Conservation (phyloP, 345 rosid species). For the Litchi chinensis region DNA sequence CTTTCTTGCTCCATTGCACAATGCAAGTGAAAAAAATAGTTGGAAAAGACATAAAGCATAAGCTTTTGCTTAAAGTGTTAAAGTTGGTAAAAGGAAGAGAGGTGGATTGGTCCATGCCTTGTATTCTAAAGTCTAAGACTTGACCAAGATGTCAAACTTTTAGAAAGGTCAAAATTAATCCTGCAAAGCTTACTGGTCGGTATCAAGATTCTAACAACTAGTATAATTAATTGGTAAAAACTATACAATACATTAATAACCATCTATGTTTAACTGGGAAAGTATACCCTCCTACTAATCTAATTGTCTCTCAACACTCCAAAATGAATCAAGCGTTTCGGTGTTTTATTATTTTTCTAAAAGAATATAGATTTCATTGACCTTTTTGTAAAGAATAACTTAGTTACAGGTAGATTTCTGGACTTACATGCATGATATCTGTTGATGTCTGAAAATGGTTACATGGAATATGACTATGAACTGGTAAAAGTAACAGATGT, state of each 20-base stretch:
- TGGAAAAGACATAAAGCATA: constrained; percentile 25
- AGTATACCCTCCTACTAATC: no score
- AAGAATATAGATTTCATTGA: neutral
- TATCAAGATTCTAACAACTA: constrained; percentile 8
- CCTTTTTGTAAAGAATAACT: neutral
- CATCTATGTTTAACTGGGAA: neutral
- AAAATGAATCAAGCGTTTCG: no score
- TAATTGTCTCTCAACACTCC: no score
- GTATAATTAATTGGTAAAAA: neutral
- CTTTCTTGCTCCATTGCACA: neutral
- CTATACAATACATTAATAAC: neutral
- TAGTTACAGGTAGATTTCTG: no score
- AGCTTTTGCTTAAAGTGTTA: constrained; percentile 23
- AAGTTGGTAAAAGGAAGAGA: constrained; percentile 8
- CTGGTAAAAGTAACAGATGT: no score
- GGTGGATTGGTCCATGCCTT: constrained; percentile 12
- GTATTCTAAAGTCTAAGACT: neutral
- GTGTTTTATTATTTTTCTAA: no score
- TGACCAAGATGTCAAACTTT: constrained; percentile 12
- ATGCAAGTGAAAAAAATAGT: neutral
- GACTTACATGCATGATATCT: no score
- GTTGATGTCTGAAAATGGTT: no score
- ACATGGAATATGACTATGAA: no score
- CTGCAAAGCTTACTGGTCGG: constrained; percentile 2
- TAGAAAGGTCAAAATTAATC: constrained; percentile 21